These are phyloP conservation scores for Gynandropsis gynandra DNA, from an alignment of 345 rosid genomes.

Conservation along the genomic window DNA sequence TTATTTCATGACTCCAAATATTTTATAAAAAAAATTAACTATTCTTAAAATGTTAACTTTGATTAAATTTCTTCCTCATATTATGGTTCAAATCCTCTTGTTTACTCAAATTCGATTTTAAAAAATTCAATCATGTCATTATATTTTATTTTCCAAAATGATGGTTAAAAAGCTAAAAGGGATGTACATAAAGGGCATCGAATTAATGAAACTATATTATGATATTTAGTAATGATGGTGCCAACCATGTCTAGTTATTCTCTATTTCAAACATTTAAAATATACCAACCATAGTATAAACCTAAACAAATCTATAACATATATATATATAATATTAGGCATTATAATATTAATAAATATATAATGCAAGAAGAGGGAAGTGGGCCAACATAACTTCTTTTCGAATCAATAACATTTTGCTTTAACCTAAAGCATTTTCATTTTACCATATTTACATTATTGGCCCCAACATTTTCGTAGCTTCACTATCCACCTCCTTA, in stretches of 20 bases:
- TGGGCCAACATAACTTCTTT: slow-evolving; percentile 21
- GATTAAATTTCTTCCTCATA: too few species aligned
- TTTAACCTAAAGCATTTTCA: too few species aligned
- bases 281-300: background rate
- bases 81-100: too few species aligned
- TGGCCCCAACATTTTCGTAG: background rate
- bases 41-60: too few species aligned
- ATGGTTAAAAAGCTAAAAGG: too few species aligned
- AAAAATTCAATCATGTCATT: too few species aligned
- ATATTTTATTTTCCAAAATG: too few species aligned
- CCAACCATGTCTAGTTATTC: slow-evolving; percentile 4
- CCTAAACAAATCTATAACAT: background rate
- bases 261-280: background rate
- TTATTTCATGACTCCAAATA: too few species aligned
- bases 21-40: too few species aligned
- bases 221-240: slow-evolving; percentile 7
- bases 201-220: background rate
- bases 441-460: background rate
- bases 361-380: slow-evolving; percentile 18
- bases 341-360: slow-evolving; percentile 1
- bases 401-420: slow-evolving; percentile 28
- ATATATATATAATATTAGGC: background rate
- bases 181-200: background rate
- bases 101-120: too few species aligned
- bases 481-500: slow-evolving; percentile 6